These are phyloP conservation scores for Aquilaria agallochum DNA, from an alignment of 441 rosid genomes.

Conservation along the genomic window DNA sequence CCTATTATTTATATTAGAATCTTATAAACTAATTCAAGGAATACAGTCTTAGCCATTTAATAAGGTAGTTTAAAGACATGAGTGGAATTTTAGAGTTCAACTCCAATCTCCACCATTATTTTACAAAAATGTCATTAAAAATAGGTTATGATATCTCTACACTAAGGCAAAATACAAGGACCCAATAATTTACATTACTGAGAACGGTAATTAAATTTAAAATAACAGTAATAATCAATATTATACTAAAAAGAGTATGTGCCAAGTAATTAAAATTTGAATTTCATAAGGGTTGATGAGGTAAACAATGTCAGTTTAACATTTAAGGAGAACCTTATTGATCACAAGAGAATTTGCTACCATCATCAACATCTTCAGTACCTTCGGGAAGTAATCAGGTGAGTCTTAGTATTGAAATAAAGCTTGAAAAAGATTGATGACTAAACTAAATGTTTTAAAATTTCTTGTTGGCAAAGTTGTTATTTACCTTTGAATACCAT, in stretches of 20 bases:
- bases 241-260: not conserved
- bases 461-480: too few relatives aligned
- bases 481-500: not conserved
- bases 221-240: slow-evolving; percentile 1
- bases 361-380: slow-evolving; percentile 17
- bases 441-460: not conserved
- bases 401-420: not conserved
- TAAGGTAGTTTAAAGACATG: too few relatives aligned
- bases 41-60: too few relatives aligned
- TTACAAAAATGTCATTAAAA: too few relatives aligned
- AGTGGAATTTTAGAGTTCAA: too few relatives aligned
- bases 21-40: too few relatives aligned
- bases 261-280: not conserved
- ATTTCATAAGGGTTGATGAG: slow-evolving; percentile 33
- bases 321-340: slow-evolving; percentile 18
- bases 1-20: too few relatives aligned
- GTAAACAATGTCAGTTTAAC: slow-evolving; percentile 18
- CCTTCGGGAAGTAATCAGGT: slow-evolving; percentile 17
- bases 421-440: not conserved
- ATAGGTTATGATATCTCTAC: slow-evolving; percentile 12
- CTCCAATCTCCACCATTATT: too few relatives aligned
- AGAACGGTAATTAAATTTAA: slow-evolving; percentile 30
- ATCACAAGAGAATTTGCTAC: slow-evolving; percentile 20
- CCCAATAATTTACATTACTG: slow-evolving; percentile 51
- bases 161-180: slow-evolving; percentile 32